phyloP scores from a whole-genome alignment of 345 rosid genomes.

The Camelina laxa region DNA sequence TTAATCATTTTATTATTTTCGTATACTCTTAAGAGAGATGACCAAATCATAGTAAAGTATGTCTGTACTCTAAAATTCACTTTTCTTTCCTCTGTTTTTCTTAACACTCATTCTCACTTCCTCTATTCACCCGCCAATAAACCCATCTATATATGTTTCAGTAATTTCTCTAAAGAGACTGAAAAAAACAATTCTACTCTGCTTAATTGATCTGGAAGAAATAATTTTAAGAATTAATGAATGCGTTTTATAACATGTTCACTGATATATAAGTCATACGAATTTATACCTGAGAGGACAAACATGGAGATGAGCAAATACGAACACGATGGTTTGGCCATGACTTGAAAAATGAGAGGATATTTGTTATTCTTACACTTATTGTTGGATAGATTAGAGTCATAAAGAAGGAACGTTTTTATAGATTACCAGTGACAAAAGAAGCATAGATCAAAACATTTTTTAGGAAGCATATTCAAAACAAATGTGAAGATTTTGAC shows the following conservation, averaged over 20 bases:
- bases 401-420: background rate
- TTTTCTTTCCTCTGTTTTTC: too few relatives aligned
- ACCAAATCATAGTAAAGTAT: too few relatives aligned
- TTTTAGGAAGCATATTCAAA: background rate
- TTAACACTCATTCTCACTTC: too few relatives aligned
- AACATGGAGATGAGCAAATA: conserved; percentile 9
- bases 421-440: background rate
- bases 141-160: too few relatives aligned
- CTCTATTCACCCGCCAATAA: too few relatives aligned
- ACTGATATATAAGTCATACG: background rate
- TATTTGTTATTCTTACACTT: background rate
- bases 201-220: background rate
- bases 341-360: background rate
- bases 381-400: background rate
- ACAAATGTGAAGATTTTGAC: background rate
- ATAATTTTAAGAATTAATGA: background rate
- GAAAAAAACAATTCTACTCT: too few relatives aligned
- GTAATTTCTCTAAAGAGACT: too few relatives aligned
- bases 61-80: too few relatives aligned
- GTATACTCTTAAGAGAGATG: too few relatives aligned
- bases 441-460: background rate
- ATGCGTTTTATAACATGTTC: background rate
- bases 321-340: background rate
- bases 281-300: background rate
- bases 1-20: too few relatives aligned